A percentile compares a stretch with the other conserved stretches of the same genome.
phyloP scores from a whole-genome alignment of 2,329 filamentous ascomycete species.

The Fusarium sp. region DNA sequence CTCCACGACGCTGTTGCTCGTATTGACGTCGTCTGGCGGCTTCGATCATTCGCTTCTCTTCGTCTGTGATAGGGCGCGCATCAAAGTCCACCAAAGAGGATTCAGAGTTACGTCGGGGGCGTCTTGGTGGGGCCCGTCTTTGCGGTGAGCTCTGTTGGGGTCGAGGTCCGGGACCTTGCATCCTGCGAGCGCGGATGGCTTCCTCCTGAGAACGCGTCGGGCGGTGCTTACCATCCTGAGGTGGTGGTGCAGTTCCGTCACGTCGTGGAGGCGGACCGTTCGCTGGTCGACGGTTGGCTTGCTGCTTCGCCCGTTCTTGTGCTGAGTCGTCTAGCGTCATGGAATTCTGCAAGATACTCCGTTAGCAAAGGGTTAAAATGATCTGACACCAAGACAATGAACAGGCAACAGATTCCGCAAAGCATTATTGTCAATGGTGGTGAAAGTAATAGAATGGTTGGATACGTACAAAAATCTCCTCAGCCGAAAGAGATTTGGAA shows the following conservation, averaged over 20 bases:
- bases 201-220: slow-evolving; percentile 75
- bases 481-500: slow-evolving; percentile 63
- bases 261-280: slow-evolving; percentile 43
- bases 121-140: slow-evolving; percentile 42
- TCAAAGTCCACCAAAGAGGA: slow-evolving; percentile 74
- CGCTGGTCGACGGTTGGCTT: slow-evolving; percentile 52
- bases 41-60: slow-evolving; percentile 56
- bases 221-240: slow-evolving; percentile 61
- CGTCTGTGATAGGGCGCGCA: slow-evolving; percentile 69
- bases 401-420: not conserved
- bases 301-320: slow-evolving; percentile 51
- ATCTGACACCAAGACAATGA: not conserved
- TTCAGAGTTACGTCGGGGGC: slow-evolving; percentile 80
- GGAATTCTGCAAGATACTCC: slow-evolving; percentile 64
- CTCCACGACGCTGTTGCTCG: slow-evolving; percentile 38
- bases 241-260: slow-evolving; percentile 61
- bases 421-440: not conserved
- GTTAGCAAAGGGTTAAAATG: not conserved
- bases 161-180: slow-evolving; percentile 51
- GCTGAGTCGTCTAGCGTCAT: slow-evolving; percentile 71
- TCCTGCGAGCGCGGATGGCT: slow-evolving; percentile 62
- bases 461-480: slow-evolving; percentile 80
- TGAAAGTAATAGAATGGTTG: not conserved
- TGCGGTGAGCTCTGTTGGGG: slow-evolving; percentile 52
- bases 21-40: slow-evolving; percentile 47